Base-by-base conservation (phyloP, 169 alveolate species). In the Eimeria sp. region DNA sequence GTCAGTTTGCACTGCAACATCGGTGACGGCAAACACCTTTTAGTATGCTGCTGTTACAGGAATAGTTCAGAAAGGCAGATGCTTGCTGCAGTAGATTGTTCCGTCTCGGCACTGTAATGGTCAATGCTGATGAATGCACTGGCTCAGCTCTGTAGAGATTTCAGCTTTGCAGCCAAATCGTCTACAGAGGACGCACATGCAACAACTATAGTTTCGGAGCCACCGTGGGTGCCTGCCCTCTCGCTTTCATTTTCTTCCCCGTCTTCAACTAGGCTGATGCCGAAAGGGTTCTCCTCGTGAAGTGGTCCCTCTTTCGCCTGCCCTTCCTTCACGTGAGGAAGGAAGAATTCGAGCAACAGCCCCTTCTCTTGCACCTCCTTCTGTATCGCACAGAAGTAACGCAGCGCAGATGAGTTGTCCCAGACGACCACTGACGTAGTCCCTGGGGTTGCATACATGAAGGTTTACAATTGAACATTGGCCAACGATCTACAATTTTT, bases 241-340 rank as follows among this genome's bases (percentile, higher is more conserved):
- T 1, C 54, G 34, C 30, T 45, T 51, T 34, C 72, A 7, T 67
- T 57, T 47, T 65, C 51, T n/a, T 47, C 70, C 34, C 95, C 95
- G 43, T 78, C 91, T 22, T 75, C 95, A 73, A 76, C 75, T 27
- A 91, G 95, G 0, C 80, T 25, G 3, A 91, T 91, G 65, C 95
- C 95, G 91, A 76, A 91, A 7, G 95, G 95, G 70, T 91, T 91
- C 27, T 78, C 91, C 54, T 91, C 91, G 51, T 91, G 95, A 40
- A 91, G 73, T 5, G 75, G 67, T 27, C 78, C 91, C 1, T 47
- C 84, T 63, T 13, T 49, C 3, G 25, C 49, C 18, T 18, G 13
- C 18, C 45, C 72, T 47, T 91, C 67, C 70, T 75, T 54, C 82
- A 40, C 73, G 40, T 30, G 65, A 61, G 75, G 87, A n/a, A 91